A percentile compares a stretch with the other conserved stretches of the same genome.
These are phyloP conservation scores for Acer campestre DNA, from an alignment of 345 rosid species.

Conservation along the genomic window DNA sequence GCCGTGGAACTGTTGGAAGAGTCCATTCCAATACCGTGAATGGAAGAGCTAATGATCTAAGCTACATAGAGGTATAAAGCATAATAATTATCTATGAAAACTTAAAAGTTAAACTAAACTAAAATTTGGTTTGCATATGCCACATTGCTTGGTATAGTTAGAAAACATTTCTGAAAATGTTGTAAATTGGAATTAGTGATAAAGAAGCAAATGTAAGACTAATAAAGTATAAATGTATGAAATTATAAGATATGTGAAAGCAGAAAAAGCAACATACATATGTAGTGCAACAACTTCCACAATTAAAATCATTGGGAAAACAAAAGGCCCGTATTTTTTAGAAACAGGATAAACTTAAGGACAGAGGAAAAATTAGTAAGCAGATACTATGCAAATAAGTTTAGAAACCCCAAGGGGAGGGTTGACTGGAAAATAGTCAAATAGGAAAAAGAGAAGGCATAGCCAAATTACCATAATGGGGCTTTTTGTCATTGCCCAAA, in stretches of 20 bases:
- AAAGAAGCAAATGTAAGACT: neutral
- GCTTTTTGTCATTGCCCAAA: constrained; percentile 97
- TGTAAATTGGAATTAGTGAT: neutral
- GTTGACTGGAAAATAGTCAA: neutral
- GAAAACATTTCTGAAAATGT: constrained; percentile 2
- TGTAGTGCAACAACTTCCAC: neutral
- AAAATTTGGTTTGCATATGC: neutral
- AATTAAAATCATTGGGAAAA: neutral
- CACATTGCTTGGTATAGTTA: constrained; percentile 11
- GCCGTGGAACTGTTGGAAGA: constrained; percentile 93
- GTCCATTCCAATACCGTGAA: constrained; percentile 99
- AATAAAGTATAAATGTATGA: neutral
- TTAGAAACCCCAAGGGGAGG: neutral
- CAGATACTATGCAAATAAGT: neutral
- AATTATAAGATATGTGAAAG: neutral
- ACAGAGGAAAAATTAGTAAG: neutral
- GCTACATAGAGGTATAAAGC: constrained; percentile 68
- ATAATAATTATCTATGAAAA: constrained; percentile 41
- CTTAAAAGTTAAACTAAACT: constrained; percentile 12
- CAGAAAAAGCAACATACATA: neutral
- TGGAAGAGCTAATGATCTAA: constrained; percentile 99
- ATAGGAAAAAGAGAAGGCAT: constrained; percentile 10
- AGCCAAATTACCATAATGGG: constrained; percentile 86
- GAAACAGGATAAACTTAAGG: neutral
- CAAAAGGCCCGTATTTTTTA: neutral